Evolutionary conservation across 2,329 filamentous ascomycete genomes (phyloP).

Genomic region (Sporothrix brasiliensis): DNA sequence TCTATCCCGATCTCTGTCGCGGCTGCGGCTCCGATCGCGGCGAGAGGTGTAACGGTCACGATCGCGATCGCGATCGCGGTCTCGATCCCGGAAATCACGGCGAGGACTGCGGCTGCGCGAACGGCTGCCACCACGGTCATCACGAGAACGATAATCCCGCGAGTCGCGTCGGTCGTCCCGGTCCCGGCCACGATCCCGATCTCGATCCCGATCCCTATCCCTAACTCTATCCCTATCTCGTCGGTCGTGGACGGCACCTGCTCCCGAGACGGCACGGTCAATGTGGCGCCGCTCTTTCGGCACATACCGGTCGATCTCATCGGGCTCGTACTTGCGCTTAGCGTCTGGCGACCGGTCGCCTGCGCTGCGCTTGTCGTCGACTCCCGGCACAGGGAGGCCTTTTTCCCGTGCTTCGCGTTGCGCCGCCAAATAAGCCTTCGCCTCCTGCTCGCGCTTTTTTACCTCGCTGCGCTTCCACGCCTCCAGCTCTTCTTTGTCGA

Average conservation of each 20-base stretch:
- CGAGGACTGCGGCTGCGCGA: slow-evolving; percentile 31
- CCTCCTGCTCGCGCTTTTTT: slow-evolving; percentile 64
- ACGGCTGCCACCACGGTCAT: slow-evolving; percentile 28
- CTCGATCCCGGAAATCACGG: slow-evolving; percentile 39
- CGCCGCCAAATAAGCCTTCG: slow-evolving; percentile 65
- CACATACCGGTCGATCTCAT: slow-evolving; percentile 54
- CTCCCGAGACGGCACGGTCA: slow-evolving; percentile 40
- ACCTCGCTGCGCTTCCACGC: slow-evolving; percentile 65
- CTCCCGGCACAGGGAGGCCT: slow-evolving; percentile 59
- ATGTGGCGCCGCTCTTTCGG: slow-evolving; percentile 47
- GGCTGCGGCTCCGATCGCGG: slow-evolving; percentile 42
- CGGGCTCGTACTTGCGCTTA: slow-evolving; percentile 46
- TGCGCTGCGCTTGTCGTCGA: slow-evolving; percentile 53
- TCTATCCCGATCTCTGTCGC: slow-evolving; percentile 38
- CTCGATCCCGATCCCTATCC: slow-evolving; percentile 38
- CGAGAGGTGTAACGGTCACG: slow-evolving; percentile 37
- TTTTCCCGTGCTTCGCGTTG: slow-evolving; percentile 64
- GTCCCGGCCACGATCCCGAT: no score
- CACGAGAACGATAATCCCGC: slow-evolving; percentile 35
- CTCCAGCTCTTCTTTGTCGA: slow-evolving; percentile 55
- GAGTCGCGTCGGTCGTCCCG: slow-evolving; percentile 33
- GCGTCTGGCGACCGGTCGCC: slow-evolving; percentile 50
- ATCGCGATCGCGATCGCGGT: slow-evolving; percentile 32
- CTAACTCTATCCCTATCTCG: slow-evolving; percentile 40
- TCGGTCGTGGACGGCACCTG: slow-evolving; percentile 1